Evolutionary conservation across 2,329 filamentous ascomycete species (phyloP), one percentile per base, ranked within the genome.

Genomic region (Fonsecaea multimorphosa): DNA sequence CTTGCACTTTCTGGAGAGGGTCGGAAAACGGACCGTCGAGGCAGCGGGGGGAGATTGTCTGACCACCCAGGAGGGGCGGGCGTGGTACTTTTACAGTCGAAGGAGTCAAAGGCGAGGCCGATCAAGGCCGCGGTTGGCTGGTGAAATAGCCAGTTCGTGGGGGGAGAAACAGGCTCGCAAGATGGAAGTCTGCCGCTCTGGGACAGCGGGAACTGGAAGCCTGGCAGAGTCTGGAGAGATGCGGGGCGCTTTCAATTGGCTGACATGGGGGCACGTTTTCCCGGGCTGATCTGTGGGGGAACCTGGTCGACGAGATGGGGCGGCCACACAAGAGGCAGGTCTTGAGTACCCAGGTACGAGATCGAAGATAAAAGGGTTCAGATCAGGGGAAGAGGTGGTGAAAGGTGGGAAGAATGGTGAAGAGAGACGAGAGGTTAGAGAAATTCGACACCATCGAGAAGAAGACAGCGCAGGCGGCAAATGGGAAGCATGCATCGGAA

Each of bases 311-410:
- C 7, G 40, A 19, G 14, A 32, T 24, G 40, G 49, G 58, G 16
- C 56, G 27, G 44, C 31, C 19, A 16, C 29, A 40, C 29, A 46
- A 27, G 32, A 46, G 29, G 31, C 52, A 38, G 11, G n/a, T 11
- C 38, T 19, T n/a, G 3, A 16, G 34, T 51, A n/a, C n/a, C n/a
- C n/a, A n/a, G n/a, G n/a, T n/a, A 40, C 58, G 24, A 60, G 58
- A 60, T 62, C 59, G 52, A 55, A 61, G 59, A 55, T 40, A 46
- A 14, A 61, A n/a, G 38, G 52, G 29, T 49, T 62, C 52, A 56
- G 52, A 62, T 52, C 58, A 60, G 58, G 58, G 27, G 44, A 49
- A 60, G 58, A 60, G 58, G 36, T 51, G 31, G 27, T 59, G 40
- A 16, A 24, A 27, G 29, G 4, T 16, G 24, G 58, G 44, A 16